Evolutionary conservation across 2,329 filamentous ascomycete species (phyloP).

Genomic region (Dothistroma septosporum): DNA sequence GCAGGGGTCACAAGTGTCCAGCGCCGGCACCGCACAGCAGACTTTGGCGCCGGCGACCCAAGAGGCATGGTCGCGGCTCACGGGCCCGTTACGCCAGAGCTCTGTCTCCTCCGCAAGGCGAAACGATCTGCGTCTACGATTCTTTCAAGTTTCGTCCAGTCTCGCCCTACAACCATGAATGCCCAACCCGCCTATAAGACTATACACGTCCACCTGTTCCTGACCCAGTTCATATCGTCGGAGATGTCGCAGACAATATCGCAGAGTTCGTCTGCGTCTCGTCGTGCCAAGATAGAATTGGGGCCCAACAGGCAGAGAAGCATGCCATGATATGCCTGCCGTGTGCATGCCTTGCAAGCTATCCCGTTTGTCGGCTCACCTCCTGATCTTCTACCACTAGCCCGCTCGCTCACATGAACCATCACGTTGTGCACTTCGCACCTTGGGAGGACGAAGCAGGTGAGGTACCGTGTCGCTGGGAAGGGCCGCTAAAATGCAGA

Average conservation of each 20-base stretch:
- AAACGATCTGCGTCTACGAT: background rate
- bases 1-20: background rate
- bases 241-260: background rate
- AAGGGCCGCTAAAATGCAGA: background rate
- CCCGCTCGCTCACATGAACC: background rate
- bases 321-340: background rate
- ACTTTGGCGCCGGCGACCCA: background rate
- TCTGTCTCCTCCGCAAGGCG: background rate
- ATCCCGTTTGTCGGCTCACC: background rate
- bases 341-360: background rate
- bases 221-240: background rate
- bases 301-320: background rate
- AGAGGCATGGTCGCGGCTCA: background rate
- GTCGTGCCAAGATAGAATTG: background rate
- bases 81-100: background rate
- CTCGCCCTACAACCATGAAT: background rate
- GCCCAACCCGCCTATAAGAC: background rate
- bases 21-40: background rate
- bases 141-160: background rate
- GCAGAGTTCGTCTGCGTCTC: background rate
- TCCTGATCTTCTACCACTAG: background rate
- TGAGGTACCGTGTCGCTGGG: background rate
- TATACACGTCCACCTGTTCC: background rate
- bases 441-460: background rate
- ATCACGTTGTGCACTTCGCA: background rate